Evolutionary conservation across 257 asterid genomes (phyloP).

Genomic region (Orobanche coerulescens): DNA sequence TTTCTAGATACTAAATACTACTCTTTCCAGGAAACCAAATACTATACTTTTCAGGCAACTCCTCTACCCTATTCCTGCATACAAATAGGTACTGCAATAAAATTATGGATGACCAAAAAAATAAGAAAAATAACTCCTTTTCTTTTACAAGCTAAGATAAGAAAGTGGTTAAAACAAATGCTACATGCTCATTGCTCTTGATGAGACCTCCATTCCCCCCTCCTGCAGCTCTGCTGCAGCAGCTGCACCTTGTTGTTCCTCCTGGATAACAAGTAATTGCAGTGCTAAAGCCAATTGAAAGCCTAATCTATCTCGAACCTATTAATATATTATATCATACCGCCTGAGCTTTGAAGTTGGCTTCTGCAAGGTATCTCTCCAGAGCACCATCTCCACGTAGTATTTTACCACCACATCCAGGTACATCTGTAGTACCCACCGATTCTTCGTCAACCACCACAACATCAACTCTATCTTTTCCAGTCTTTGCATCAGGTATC

Average conservation of each 20-base stretch:
- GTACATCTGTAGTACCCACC: conserved; percentile 39
- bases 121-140: not conserved
- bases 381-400: conserved; percentile 72
- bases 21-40: conserved; percentile 15
- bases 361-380: conserved; percentile 45
- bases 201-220: conserved; percentile 52
- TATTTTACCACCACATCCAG: conserved; percentile 75
- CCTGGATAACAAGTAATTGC: conserved; percentile 33
- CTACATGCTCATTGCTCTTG: conserved; percentile 74
- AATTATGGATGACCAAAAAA: not conserved
- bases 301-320: not conserved
- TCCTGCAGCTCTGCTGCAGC: conserved; percentile 37
- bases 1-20: conserved; percentile 16
- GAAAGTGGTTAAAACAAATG: not conserved
- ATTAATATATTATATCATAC: conserved; percentile 26
- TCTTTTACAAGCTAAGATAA: conserved; percentile 22
- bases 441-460: conserved; percentile 83
- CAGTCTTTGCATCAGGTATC: conserved; percentile 73
- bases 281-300: conserved; percentile 13
- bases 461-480: conserved; percentile 58
- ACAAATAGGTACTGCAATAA: conserved; percentile 15
- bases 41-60: conserved; percentile 18
- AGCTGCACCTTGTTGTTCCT: conserved; percentile 24
- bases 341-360: conserved; percentile 30
- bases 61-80: conserved; percentile 12